Conservation (phyloP, 495 filamentous ascomycete genomes). For the Lepraria neglecta region DNA sequence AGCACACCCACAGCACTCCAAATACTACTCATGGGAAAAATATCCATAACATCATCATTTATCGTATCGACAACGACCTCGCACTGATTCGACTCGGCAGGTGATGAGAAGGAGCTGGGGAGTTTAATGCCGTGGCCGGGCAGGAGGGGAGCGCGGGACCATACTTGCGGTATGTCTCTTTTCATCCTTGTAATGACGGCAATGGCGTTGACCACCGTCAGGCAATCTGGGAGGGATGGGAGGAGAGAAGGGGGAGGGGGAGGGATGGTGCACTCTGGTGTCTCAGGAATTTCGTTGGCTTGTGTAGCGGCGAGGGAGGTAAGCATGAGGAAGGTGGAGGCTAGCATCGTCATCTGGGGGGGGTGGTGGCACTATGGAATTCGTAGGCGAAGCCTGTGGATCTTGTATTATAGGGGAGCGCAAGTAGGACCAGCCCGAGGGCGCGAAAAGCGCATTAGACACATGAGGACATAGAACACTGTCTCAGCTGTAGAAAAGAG, state of each 20-base stretch:
- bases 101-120: neutral
- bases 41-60: neutral
- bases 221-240: neutral
- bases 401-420: neutral
- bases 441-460: neutral
- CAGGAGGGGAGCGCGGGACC: neutral
- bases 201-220: neutral
- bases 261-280: neutral
- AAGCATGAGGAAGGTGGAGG: neutral
- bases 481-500: neutral
- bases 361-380: neutral
- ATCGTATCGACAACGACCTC: neutral
- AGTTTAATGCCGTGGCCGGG: neutral
- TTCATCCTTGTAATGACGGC: neutral
- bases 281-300: too few species aligned
- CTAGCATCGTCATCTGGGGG: neutral
- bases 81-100: neutral
- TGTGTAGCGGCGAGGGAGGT: neutral
- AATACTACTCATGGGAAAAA: neutral
- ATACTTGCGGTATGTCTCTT: neutral
- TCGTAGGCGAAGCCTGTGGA: neutral
- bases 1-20: neutral
- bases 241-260: neutral
- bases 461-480: neutral
- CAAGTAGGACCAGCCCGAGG: neutral